Base-by-base conservation (phyloP, 768 basidiomycete species). In the Amanita thiersii region DNA sequence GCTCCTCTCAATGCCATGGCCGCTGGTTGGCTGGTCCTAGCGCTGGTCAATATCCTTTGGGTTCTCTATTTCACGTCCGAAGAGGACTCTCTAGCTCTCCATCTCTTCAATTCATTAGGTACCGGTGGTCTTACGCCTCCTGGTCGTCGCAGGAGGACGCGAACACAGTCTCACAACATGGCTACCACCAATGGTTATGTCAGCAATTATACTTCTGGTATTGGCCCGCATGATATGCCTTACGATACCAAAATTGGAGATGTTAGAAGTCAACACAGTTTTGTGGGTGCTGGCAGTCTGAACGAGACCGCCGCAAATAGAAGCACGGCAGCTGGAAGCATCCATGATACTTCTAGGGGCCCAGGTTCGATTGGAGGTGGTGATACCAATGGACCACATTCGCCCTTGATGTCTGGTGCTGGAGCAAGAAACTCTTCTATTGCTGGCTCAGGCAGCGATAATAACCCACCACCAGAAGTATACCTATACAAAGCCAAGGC, bases 41-140 rank as follows among this genome's bases (percentile, higher is more conserved):
- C 91, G 23, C 75, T 97, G 47, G 86, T 93, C 44, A 73, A 98
- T 70, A 86, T 98, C 56, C 64, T 98, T 45, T 99, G 94, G 94
- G 79, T 93, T 10, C 77, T 97, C 46, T 96, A 90, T 69, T 94
- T 99, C 62, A 96, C 93, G 2, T 88, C 93, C 1, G 93, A 97
- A 55, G 92, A 96, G 53, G 91, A 93, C 56, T 90, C 91, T 0
- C 79, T 90, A 48, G 63, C 73, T 20, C 74, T 91, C 37, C 75
- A 92, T 61, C 52, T 94, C 48, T 88, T 96, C 75, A 92, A 89
- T 60, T 73, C 78, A n/a, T 66, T 88, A 53, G 87, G 88, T 40
- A 86, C 86, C 28, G 87, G 87, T 40, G 86, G 88, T 30, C 80
- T 90, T 37, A 79, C 83, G 1, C 77, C 86, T 7, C 88, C 89